phyloP scores from a whole-genome alignment of 2,329 filamentous ascomycete genomes.

The Ophioceras dolichostomum region DNA sequence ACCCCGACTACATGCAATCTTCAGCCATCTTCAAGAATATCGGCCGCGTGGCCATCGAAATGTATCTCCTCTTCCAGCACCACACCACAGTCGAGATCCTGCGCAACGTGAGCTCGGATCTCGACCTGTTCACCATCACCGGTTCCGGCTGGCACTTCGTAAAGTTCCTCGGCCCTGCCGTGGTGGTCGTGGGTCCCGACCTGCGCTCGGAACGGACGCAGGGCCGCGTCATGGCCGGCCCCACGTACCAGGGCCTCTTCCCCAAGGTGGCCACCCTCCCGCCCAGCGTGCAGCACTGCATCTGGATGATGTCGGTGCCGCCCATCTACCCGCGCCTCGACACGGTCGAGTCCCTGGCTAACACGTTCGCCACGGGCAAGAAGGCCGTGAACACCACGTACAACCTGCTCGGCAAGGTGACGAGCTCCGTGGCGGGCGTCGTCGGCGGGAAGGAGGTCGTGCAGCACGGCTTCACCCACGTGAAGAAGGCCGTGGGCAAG shows the following conservation, averaged over 20 bases:
- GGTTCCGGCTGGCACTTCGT: conserved; percentile 98
- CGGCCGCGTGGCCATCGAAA: conserved; percentile 85
- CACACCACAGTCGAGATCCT: conserved; percentile 92
- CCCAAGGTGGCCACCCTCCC: conserved; percentile 88
- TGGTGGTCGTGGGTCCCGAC: conserved; percentile 83
- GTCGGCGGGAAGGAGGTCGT: conserved; percentile 92
- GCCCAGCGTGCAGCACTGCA: conserved; percentile 87
- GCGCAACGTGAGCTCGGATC: conserved; percentile 75
- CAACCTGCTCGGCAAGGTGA: conserved; percentile 90
- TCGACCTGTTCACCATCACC: conserved; percentile 91
- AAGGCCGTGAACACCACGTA: conserved; percentile 94
- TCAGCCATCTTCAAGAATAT: conserved; percentile 98
- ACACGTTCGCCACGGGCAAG: conserved; percentile 88
- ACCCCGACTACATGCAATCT: conserved; percentile 96
- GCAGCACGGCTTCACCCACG: conserved; percentile 80
- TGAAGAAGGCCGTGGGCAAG: conserved; percentile 96
- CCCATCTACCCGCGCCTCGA: conserved; percentile 85
- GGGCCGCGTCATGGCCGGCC: conserved; percentile 84
- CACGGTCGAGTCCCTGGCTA: conserved; percentile 79
- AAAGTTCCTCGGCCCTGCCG: conserved; percentile 85
- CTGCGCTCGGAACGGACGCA: conserved; percentile 86
- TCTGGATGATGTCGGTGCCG: conserved; percentile 91
- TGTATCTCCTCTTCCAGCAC: conserved; percentile 97
- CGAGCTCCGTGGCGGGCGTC: conserved; percentile 86
- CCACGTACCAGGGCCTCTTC: conserved; percentile 94